Evolutionary conservation across 1,139 yeast species (phyloP).

Genomic region (Hanseniaspora gamundiae): DNA sequence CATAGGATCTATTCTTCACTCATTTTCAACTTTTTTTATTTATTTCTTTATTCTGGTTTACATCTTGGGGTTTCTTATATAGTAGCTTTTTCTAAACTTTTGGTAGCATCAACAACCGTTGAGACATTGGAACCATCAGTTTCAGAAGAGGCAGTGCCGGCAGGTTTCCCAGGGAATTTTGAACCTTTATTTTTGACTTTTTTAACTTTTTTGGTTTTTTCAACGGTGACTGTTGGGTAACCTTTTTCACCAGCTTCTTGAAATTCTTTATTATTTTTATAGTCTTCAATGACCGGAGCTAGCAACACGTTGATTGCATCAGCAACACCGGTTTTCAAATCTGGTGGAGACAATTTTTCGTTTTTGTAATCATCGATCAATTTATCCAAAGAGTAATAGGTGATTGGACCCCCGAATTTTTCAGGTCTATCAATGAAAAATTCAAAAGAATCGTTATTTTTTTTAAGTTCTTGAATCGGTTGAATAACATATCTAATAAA

Average conservation of each 20-base stretch:
- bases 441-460: conserved; percentile 35
- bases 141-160: conserved; percentile 11
- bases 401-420: conserved; percentile 87
- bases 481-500: conserved; percentile 74
- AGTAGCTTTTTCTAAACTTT: conserved; percentile 27
- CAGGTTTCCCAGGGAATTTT: conserved; percentile 56
- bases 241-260: conserved; percentile 66
- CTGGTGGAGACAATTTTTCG: conserved; percentile 79
- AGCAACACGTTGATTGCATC: conserved; percentile 69
- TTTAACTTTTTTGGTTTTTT: conserved; percentile 51
- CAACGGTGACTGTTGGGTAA: conserved; percentile 64
- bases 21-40: too few relatives aligned
- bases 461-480: conserved; percentile 72
- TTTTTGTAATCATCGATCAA: conserved; percentile 61
- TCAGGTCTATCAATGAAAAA: conserved; percentile 86
- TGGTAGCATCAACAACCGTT: conserved; percentile 21
- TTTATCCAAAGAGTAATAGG: conserved; percentile 55
- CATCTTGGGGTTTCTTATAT: too few relatives aligned
- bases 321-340: conserved; percentile 83
- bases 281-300: conserved; percentile 74
- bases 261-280: conserved; percentile 50
- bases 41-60: too few relatives aligned
- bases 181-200: conserved; percentile 80
- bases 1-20: too few relatives aligned
- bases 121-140: conserved; percentile 3